Percentiles rank a stretch among this genome's conserved stretches.
Conservation (phyloP, 2,329 filamentous ascomycete species). For the Macrophomina pseudophaseolina region DNA sequence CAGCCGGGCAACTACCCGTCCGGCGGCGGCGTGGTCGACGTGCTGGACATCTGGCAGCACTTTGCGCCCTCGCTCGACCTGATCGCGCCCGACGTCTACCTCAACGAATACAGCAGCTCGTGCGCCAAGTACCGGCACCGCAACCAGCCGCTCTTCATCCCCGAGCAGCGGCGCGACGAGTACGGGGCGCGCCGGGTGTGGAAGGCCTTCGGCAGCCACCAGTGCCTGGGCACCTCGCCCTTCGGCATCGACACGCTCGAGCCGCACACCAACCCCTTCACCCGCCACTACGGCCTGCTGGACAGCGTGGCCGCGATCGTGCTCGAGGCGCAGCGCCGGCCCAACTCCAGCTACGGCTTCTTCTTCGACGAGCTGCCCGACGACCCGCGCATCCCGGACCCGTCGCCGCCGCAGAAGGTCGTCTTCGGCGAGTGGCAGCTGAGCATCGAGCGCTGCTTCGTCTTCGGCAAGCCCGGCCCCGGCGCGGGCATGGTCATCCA, state of each 20-base stretch:
- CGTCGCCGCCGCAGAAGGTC: slow-evolving; percentile 37
- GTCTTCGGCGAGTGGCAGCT: slow-evolving; percentile 45
- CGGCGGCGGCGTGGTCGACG: slow-evolving; percentile 50
- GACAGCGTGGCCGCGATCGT: slow-evolving; percentile 41
- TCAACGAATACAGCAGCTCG: slow-evolving; percentile 53
- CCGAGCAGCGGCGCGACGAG: slow-evolving; percentile 58
- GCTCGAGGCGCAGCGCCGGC: slow-evolving; percentile 47
- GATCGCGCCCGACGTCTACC: slow-evolving; percentile 55
- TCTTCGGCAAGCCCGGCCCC: slow-evolving; percentile 51
- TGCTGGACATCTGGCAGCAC: slow-evolving; percentile 53
- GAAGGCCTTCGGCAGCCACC: slow-evolving; percentile 49
- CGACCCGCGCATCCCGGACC: slow-evolving; percentile 32
- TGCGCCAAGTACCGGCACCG: slow-evolving; percentile 53
- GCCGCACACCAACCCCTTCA: slow-evolving; percentile 40
- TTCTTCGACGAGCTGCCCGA: slow-evolving; percentile 48
- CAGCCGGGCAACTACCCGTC: slow-evolving; percentile 55
- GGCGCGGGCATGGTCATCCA: slow-evolving; percentile 53
- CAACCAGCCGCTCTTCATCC: slow-evolving; percentile 56
- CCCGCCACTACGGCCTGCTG: slow-evolving; percentile 50
- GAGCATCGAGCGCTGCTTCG: slow-evolving; percentile 50
- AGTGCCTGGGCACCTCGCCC: slow-evolving; percentile 45
- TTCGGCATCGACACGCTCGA: slow-evolving; percentile 53
- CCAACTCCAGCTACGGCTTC: slow-evolving; percentile 47
- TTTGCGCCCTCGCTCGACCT: slow-evolving; percentile 53
- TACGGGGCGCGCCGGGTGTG: slow-evolving; percentile 51